Conservation (phyloP, 768 basidiomycete genomes). For the Rhizopogon sp. region DNA sequence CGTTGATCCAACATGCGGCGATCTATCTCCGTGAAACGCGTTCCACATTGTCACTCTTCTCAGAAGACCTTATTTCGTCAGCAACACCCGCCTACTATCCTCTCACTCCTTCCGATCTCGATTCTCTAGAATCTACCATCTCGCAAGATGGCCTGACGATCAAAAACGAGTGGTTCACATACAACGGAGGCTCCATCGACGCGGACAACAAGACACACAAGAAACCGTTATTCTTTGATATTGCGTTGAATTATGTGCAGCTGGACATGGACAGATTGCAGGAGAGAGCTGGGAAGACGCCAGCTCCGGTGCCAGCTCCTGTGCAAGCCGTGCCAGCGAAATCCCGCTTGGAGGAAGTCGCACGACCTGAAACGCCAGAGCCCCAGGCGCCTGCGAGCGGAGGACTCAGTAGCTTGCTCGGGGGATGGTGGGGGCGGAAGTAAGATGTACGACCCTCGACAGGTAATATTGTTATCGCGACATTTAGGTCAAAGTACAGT, state of each 20-base stretch:
- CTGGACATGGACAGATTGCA: slow-evolving; percentile 77
- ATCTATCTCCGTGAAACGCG: slow-evolving; percentile 73
- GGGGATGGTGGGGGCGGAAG: slow-evolving; percentile 66
- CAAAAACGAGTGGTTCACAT: slow-evolving; percentile 76
- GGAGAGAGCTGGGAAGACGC: slow-evolving; percentile 61
- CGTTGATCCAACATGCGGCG: slow-evolving; percentile 64
- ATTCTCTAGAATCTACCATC: slow-evolving; percentile 49
- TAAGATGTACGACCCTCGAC: slow-evolving; percentile 5
- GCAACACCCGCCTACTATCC: slow-evolving; percentile 49
- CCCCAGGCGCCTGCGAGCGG: slow-evolving; percentile 39
- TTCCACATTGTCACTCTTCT: slow-evolving; percentile 44
- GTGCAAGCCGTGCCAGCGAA: slow-evolving; percentile 31
- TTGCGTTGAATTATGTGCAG: slow-evolving; percentile 88
- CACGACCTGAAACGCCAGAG: slow-evolving; percentile 43
- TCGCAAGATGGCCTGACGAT: slow-evolving; percentile 40
- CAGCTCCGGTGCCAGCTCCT: slow-evolving; percentile 15
- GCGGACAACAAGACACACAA: slow-evolving; percentile 47
- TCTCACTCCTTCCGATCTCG: slow-evolving; percentile 38
- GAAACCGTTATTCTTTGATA: slow-evolving; percentile 92
- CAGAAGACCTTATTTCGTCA: slow-evolving; percentile 40
- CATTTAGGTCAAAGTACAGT: too few species aligned
- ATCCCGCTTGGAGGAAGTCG: slow-evolving; percentile 53
- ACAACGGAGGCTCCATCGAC: slow-evolving; percentile 60
- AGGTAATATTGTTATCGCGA: not conserved
- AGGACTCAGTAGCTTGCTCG: slow-evolving; percentile 54